A percentile compares a stretch with the other conserved stretches of the same genome.
These are phyloP conservation scores for Leishmania gerbilli DNA, from an alignment of 208 protist species.

Conservation along the genomic window DNA sequence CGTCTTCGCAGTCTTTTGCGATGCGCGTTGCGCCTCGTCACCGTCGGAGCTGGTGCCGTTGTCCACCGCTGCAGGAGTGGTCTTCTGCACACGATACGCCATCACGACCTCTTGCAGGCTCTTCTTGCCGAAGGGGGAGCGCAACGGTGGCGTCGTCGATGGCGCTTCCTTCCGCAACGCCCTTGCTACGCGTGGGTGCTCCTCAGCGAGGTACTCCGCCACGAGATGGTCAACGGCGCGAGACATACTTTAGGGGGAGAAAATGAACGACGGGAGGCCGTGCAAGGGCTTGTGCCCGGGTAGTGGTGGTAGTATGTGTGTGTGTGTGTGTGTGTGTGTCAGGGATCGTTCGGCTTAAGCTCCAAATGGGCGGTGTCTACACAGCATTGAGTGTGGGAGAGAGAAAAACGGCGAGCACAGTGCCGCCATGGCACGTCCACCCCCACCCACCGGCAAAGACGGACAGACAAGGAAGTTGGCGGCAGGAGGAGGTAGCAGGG, in stretches of 20 bases:
- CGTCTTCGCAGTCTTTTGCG: conserved; percentile 11
- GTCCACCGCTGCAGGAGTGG: conserved; percentile 18
- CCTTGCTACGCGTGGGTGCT: conserved; percentile 39
- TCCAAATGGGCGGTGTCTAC: neutral
- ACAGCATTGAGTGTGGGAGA: neutral
- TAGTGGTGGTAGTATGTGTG: neutral
- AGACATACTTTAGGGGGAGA: conserved; percentile 33
- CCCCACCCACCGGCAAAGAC: neutral
- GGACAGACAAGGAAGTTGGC: neutral
- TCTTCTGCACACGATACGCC: conserved; percentile 32
- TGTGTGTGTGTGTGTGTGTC: neutral
- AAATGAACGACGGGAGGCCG: neutral
- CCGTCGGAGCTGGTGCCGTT: conserved; percentile 50
- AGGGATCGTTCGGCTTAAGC: neutral
- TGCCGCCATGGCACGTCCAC: neutral
- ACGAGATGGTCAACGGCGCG: conserved; percentile 52
- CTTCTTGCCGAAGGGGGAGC: conserved; percentile 24
- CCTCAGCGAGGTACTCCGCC: conserved; percentile 48
- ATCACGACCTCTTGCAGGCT: conserved; percentile 22
- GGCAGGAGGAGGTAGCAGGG: neutral
- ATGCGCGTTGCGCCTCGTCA: conserved; percentile 25
- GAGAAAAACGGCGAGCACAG: neutral
- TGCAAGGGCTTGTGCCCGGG: neutral
- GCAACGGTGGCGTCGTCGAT: conserved; percentile 8
- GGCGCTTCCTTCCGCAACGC: conserved; percentile 38